Evolutionary conservation across 805 yeast genomes (phyloP).

Genomic region (Martiniozyma abietophila): DNA sequence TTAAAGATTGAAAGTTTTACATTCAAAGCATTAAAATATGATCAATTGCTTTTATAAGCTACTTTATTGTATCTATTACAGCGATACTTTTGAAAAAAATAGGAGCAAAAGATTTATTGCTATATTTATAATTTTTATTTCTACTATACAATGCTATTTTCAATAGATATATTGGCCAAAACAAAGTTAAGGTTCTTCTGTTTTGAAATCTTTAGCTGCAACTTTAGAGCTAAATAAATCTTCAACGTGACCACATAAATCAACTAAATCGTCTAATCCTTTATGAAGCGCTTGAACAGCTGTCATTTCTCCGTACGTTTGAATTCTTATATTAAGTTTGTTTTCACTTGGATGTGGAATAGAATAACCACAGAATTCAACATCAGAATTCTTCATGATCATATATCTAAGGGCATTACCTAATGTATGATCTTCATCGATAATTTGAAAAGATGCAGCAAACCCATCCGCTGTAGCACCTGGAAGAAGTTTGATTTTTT

Average conservation of each 20-base stretch:
- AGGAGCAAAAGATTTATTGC: no score
- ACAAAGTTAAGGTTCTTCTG: conserved; percentile 35
- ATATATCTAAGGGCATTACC: conserved; percentile 92
- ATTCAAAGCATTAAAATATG: no score
- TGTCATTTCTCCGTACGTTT: conserved; percentile 77
- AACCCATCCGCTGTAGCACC: conserved; percentile 91
- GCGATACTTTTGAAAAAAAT: no score
- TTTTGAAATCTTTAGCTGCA: conserved; percentile 42
- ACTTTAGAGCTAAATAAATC: conserved; percentile 52
- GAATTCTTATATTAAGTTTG: conserved; percentile 82
- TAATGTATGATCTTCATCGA: conserved; percentile 91
- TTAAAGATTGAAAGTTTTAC: background rate
- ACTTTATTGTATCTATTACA: no score
- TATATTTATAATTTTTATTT: no score
- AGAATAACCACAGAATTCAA: conserved; percentile 96
- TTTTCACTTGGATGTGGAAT: conserved; percentile 97
- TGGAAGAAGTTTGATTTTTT: conserved; percentile 61
- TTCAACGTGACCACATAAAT: conserved; percentile 77
- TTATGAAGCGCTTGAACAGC: conserved; percentile 90
- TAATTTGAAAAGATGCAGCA: conserved; percentile 87
- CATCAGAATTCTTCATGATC: conserved; percentile 96
- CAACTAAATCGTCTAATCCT: conserved; percentile 79
- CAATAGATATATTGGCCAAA: background rate
- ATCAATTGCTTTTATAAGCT: no score
- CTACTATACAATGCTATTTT: background rate